Evolutionary conservation across 768 basidiomycete genomes (phyloP), one percentile per base, ranked within the genome.

Genomic region (Auricularia cornea): DNA sequence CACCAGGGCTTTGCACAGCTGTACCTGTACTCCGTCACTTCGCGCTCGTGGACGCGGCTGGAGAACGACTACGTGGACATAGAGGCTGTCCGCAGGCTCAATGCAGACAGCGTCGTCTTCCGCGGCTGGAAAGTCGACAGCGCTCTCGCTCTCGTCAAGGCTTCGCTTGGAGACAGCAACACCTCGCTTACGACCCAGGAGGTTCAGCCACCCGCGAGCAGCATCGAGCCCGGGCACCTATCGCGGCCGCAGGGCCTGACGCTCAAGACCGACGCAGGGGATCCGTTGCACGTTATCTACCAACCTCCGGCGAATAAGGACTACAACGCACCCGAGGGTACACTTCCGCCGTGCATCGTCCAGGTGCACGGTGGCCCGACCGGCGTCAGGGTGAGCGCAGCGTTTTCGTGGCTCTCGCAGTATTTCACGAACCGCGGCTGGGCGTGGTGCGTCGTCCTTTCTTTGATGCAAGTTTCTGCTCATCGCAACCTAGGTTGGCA

Each of bases 291-390:
- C 69, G 82, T 84, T 23, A 76, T 90, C 29, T 89, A 81, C 69
- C 89, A 88, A 67, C 77, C 83, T 0, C 90, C 91, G 0, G 79
- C 75, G 59, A 90, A 90, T 68, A 85, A 87, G 0, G 70, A 75
- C 0, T 91, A 85, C 66, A 68, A 72, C 1, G 85, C 81, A 0
- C 75, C 79, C 3, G 66, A 71, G 0, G 80, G 77, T 3, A 86
- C 88, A 71, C 79, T 77, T 59, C 91, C 91, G 0, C 91, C 91
- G 10, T 84, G 83, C 62, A 77, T 90, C 8, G 74, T 90, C 14
- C 67, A 78, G 38, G 80, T 81, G 3, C 91, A 92, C 64, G 91
- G 91, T 1, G 90, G 90, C 0, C 91, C 92, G 0, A 91, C 88
- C 0, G 68, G 67, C 2, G 71, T 77, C 26, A 16, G 60, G 3